These are phyloP conservation scores for Phycomyces blakesleeanus DNA, from an alignment of 192 early-diverging fungal species.

Conservation along the genomic window DNA sequence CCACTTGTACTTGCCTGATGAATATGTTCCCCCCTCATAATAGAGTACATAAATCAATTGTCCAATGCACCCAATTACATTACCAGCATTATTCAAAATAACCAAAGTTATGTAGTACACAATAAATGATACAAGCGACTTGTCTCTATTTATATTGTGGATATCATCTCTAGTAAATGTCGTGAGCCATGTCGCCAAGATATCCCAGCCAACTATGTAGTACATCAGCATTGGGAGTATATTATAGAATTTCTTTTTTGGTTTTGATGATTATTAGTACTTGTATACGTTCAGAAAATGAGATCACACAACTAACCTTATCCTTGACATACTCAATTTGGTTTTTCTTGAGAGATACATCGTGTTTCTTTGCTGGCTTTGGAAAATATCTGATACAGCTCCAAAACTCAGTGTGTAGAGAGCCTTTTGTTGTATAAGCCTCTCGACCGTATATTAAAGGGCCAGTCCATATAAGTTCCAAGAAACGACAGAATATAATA, in stretches of 20 bases:
- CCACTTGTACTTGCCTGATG: neutral
- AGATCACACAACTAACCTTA: neutral
- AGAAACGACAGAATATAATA: slow-evolving; percentile 14
- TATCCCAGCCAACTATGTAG: slow-evolving; percentile 1
- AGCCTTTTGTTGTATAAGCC: slow-evolving; percentile 8
- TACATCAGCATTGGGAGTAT: slow-evolving; percentile 3
- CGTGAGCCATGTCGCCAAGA: slow-evolving; percentile 1
- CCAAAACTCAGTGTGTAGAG: slow-evolving; percentile 20
- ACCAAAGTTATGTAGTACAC: neutral
- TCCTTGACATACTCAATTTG: neutral
- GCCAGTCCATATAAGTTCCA: slow-evolving; percentile 16
- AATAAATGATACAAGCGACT: neutral
- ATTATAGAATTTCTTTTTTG: slow-evolving; percentile 13
- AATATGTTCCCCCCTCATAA: slow-evolving; percentile 8
- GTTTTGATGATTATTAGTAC: neutral
- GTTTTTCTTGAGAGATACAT: slow-evolving; percentile 5
- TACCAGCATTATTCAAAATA: slow-evolving; percentile 2
- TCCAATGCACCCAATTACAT: neutral
- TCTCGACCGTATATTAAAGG: slow-evolving; percentile 11
- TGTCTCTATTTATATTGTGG: neutral
- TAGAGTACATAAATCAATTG: slow-evolving; percentile 4
- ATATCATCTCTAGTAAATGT: slow-evolving; percentile 5
- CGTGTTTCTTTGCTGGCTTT: slow-evolving; percentile 15
- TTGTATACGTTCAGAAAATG: neutral
- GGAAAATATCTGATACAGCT: slow-evolving; percentile 15